Evolutionary conservation across 768 basidiomycete genomes (phyloP).

Genomic region (Trametes elegans): DNA sequence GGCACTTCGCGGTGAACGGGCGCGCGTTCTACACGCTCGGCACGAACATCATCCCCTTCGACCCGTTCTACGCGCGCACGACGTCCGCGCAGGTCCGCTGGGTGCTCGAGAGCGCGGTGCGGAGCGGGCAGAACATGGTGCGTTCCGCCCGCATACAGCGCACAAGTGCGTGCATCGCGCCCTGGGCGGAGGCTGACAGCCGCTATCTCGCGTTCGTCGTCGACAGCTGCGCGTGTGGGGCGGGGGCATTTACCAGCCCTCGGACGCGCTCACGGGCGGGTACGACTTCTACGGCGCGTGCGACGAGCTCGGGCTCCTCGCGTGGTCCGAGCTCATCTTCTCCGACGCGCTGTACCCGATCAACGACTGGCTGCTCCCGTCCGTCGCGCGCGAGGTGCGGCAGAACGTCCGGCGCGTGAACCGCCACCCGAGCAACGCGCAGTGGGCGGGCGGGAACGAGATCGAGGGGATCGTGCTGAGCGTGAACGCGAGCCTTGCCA

Average conservation of each 20-base stretch:
- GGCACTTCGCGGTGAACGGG: slow-evolving; percentile 60
- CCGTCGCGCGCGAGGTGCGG: slow-evolving; percentile 52
- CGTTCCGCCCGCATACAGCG: no score
- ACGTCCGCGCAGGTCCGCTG: slow-evolving; percentile 50
- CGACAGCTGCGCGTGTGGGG: slow-evolving; percentile 57
- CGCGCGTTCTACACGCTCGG: slow-evolving; percentile 53
- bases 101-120: slow-evolving; percentile 54
- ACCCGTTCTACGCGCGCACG: slow-evolving; percentile 55
- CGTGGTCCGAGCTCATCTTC: slow-evolving; percentile 62
- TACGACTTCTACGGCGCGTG: slow-evolving; percentile 58
- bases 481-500: slow-evolving; percentile 36
- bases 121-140: slow-evolving; percentile 61
- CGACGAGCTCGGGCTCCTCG: slow-evolving; percentile 59
- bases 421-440: slow-evolving; percentile 53
- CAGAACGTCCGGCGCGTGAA: slow-evolving; percentile 57
- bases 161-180: no score
- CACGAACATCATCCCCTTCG: slow-evolving; percentile 60
- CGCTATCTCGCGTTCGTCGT: no score
- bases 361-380: slow-evolving; percentile 50
- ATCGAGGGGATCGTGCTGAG: slow-evolving; percentile 51
- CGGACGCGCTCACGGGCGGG: slow-evolving; percentile 37
- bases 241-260: slow-evolving; percentile 42
- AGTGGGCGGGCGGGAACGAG: slow-evolving; percentile 64
- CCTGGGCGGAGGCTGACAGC: no score
- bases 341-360: slow-evolving; percentile 56